A percentile compares a stretch with the other conserved stretches of the same genome.
Evolutionary conservation across 1,284 basidiomycete genomes (phyloP).

Genomic region (Mycosarcoma maydis): DNA sequence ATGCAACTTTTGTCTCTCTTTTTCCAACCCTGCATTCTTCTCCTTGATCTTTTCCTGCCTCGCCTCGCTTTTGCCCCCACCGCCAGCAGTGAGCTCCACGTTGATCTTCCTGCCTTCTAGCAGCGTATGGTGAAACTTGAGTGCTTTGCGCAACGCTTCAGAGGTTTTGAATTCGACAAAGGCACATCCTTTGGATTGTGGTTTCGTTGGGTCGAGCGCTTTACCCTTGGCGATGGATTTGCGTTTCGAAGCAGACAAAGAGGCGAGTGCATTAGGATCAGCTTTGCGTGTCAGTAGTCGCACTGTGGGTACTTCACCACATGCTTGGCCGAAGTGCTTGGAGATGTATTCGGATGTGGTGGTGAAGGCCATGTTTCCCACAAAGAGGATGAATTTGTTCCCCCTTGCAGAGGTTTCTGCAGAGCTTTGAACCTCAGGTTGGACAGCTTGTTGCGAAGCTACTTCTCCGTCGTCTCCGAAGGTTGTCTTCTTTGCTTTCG

Average conservation of each 20-base stretch:
- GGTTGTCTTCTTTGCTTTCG: constrained; percentile 35
- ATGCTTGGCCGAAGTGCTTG: constrained; percentile 57
- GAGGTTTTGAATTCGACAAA: constrained; percentile 61
- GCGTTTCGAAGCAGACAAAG: constrained; percentile 59
- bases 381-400: constrained; percentile 60
- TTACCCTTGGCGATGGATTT: constrained; percentile 66
- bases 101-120: constrained; percentile 64
- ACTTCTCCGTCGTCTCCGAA: constrained; percentile 45
- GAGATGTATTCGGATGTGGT: constrained; percentile 56
- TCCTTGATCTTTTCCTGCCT: constrained; percentile 62
- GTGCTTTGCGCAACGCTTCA: constrained; percentile 57
- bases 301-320: constrained; percentile 61
- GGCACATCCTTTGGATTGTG: constrained; percentile 61
- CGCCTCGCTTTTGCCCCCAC: constrained; percentile 58
- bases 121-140: constrained; percentile 64
- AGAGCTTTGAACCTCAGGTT: background rate
- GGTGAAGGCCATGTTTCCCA: constrained; percentile 66
- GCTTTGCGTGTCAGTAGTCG: constrained; percentile 61
- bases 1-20: constrained; percentile 60
- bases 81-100: constrained; percentile 65
- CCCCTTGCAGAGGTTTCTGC: constrained; percentile 12
- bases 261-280: constrained; percentile 43
- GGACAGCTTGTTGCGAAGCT: constrained; percentile 18
- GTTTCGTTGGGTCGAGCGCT: constrained; percentile 54
- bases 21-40: constrained; percentile 61